Percentiles rank a stretch among this genome's conserved stretches.
phyloP scores from a whole-genome alignment of 2,329 filamentous ascomycete genomes.

The Dactylonectria estremocensis region DNA sequence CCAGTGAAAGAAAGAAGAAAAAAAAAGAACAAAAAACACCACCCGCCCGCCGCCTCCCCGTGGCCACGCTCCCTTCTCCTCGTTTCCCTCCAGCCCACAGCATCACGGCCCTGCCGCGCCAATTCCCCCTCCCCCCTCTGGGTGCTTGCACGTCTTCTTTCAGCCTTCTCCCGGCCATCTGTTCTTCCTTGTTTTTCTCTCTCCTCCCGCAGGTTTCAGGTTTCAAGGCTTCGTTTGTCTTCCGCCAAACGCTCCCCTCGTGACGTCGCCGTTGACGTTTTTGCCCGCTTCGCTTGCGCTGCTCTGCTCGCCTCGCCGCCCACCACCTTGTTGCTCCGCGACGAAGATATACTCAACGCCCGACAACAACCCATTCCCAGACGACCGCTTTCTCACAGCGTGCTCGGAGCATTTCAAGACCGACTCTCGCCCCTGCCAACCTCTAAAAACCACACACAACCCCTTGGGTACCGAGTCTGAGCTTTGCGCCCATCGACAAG shows the following conservation, averaged over 20 bases:
- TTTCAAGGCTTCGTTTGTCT: constrained; percentile 24
- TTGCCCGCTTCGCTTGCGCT: constrained; percentile 22
- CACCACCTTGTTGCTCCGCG: constrained; percentile 40
- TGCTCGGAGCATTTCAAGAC: constrained; percentile 29
- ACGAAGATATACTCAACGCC: constrained; percentile 31
- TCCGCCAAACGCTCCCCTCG: constrained; percentile 39
- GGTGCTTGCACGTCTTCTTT: constrained; percentile 58
- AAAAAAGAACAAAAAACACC: constrained; percentile 47
- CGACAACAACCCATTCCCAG: constrained; percentile 22
- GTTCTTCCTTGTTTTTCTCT: constrained; percentile 51
- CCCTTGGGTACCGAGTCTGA: constrained; percentile 13
- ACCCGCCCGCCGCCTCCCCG: constrained; percentile 32
- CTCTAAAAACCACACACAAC: constrained; percentile 15
- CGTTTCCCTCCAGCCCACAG: constrained; percentile 50
- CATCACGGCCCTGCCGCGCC: constrained; percentile 62
- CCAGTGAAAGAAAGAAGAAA: constrained; percentile 29
- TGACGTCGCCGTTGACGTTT: constrained; percentile 28
- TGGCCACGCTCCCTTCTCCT: constrained; percentile 39
- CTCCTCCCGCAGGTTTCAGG: constrained; percentile 44
- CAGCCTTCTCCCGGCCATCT: constrained; percentile 53
- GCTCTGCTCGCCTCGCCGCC: constrained; percentile 39
- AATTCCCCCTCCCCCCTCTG: constrained; percentile 56
- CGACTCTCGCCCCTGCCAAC: constrained; percentile 20
- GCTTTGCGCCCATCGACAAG: constrained; percentile 27
- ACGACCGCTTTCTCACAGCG: constrained; percentile 30